Base-by-base conservation (phyloP, 345 rosid species). In the Populus tremula region DNA sequence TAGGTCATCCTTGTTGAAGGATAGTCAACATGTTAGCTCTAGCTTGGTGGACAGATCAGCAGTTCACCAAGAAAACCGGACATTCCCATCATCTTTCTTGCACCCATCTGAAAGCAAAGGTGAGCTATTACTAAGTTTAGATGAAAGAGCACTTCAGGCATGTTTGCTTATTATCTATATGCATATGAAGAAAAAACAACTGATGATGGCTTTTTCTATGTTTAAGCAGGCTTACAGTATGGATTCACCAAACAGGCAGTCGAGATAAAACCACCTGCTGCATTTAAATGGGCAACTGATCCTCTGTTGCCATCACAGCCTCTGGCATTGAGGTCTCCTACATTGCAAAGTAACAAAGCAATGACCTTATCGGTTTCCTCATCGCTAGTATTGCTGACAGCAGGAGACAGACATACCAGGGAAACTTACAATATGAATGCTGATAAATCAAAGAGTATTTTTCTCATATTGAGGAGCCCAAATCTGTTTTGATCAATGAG, bases 61-160 rank as follows among this genome's bases (percentile, higher is more conserved):
- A 69, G 53, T 82, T 82, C 83, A 77, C 45, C 81, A 73, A 36
- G 83, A 86, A 80, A 86, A 87, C 80, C 84, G 77, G 72, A 83
- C 77, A 76, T 77, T 79, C 71, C 85, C 87, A 62, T 80, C 89
- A 83, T 71, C 90, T 69, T 80, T 84, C 64, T 79, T 73, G 14
- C 56, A 70, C 72, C 78, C 56, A 73, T 82, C 73, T 18, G 81
- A 84, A 78, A 88, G 73, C 81, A 80, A 87, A 81, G 92, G 99
- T 93, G 74, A 86, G 88, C 74, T 66, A 64, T 79, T 72, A 31
- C 66, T 61, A 62, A 70, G 21, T 76, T 53, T n/a, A 62, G 72
- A 81, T 35, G 29, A 64, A 45, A 73, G 36, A 27, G 61, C 77
- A 69, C 21, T 21, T n/a, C 47, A 54, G 61, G 31, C 49, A 43